Conservation (phyloP, 2,329 filamentous ascomycete species). For the Pseudocercospora crystallina region DNA sequence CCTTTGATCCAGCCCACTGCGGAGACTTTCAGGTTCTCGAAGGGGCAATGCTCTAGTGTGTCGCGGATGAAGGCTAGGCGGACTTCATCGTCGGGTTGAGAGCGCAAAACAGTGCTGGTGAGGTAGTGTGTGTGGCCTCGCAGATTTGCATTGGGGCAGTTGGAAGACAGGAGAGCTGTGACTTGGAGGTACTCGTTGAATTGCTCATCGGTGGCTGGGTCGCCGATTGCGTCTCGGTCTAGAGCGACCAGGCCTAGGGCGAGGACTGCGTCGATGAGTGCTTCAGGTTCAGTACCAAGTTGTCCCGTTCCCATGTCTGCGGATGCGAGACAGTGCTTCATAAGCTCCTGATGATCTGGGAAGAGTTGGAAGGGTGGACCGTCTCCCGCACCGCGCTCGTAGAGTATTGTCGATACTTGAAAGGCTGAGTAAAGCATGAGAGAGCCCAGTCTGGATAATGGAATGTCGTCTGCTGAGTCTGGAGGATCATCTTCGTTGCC, state of each 20-base stretch:
- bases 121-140: slow-evolving; percentile 52
- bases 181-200: slow-evolving; percentile 55
- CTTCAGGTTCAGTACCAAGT: slow-evolving; percentile 49
- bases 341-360: slow-evolving; percentile 52
- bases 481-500: slow-evolving; percentile 57
- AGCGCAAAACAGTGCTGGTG: slow-evolving; percentile 51
- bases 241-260: slow-evolving; percentile 53
- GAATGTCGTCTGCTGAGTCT: slow-evolving; percentile 52
- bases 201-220: slow-evolving; percentile 50
- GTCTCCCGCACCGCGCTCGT: slow-evolving; percentile 38
- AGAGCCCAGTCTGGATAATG: slow-evolving; percentile 56
- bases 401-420: slow-evolving; percentile 51
- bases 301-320: slow-evolving; percentile 35
- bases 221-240: slow-evolving; percentile 45
- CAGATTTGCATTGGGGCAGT: slow-evolving; percentile 48
- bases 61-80: slow-evolving; percentile 56
- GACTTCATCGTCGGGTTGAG: slow-evolving; percentile 52
- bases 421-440: slow-evolving; percentile 56
- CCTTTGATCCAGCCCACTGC: slow-evolving; percentile 62
- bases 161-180: slow-evolving; percentile 50
- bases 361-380: slow-evolving; percentile 48
- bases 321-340: slow-evolving; percentile 52
- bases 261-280: slow-evolving; percentile 55
- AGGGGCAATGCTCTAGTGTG: slow-evolving; percentile 55
- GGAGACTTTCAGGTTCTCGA: slow-evolving; percentile 56